Percentiles rank a stretch among this genome's conserved stretches.
These are phyloP conservation scores for Penicillium concentricum DNA, from an alignment of 2,329 filamentous ascomycete genomes.

Conservation along the genomic window DNA sequence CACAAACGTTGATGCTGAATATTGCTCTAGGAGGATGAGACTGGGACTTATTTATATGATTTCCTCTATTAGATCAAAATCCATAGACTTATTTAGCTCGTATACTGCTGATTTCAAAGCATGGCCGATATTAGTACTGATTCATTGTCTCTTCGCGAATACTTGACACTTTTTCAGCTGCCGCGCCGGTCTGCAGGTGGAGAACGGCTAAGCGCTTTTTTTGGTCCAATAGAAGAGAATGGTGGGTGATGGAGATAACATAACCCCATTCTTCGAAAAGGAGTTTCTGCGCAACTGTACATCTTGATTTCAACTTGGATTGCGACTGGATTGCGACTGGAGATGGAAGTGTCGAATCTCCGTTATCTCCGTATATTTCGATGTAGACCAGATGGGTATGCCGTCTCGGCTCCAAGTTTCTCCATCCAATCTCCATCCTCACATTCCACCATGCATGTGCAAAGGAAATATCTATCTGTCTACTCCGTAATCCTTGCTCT, in stretches of 20 bases:
- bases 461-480: background rate
- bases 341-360: background rate
- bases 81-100: too few relatives aligned
- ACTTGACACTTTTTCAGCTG: too few relatives aligned
- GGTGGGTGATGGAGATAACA: background rate
- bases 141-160: too few relatives aligned
- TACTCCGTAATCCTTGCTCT: background rate
- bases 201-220: too few relatives aligned
- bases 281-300: background rate
- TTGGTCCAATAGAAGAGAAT: too few relatives aligned
- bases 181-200: too few relatives aligned
- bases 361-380: background rate
- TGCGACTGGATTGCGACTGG: background rate
- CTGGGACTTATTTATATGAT: too few relatives aligned
- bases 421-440: background rate
- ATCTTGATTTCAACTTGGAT: background rate
- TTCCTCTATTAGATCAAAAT: too few relatives aligned
- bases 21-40: too few relatives aligned
- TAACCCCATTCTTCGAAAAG: background rate
- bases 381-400: background rate
- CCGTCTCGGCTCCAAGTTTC: background rate
- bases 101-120: too few relatives aligned
- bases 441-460: background rate
- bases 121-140: too few relatives aligned
- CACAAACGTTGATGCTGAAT: too few relatives aligned